These are phyloP conservation scores for Nannochloropsis oceanica DNA, from an alignment of 108 stramenopile genomes.

Conservation along the genomic window DNA sequence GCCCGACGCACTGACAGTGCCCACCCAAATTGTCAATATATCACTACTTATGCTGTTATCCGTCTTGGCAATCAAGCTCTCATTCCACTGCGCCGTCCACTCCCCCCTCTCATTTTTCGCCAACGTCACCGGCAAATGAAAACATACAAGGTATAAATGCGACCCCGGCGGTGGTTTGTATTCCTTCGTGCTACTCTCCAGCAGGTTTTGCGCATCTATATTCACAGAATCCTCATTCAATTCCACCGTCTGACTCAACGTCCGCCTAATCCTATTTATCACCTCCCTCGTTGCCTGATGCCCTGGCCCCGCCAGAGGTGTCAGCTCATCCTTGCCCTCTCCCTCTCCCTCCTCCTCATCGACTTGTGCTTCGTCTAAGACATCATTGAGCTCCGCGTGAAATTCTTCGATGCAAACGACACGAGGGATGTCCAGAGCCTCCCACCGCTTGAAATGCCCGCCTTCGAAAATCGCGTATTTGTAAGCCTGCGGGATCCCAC, in stretches of 20 bases:
- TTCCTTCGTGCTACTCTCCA: background rate
- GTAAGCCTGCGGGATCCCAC: conserved; percentile 36
- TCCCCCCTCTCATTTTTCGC: conserved; percentile 39
- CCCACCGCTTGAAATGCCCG: conserved; percentile 43
- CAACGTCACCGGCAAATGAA: conserved; percentile 81
- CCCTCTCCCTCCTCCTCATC: background rate
- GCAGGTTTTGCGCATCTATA: background rate
- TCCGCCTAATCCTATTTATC: background rate
- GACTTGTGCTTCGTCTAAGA: background rate
- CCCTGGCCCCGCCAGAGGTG: background rate
- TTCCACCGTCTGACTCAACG: conserved; percentile 1
- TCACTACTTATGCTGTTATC: conserved; percentile 54
- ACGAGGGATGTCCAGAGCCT: conserved; percentile 17
- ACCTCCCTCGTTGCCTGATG: background rate
- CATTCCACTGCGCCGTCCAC: conserved; percentile 77
- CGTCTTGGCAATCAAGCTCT: conserved; percentile 79
- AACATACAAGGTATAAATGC: conserved; percentile 60
- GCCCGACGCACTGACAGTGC: conserved; percentile 50
- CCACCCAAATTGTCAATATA: conserved; percentile 72
- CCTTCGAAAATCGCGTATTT: conserved; percentile 41
- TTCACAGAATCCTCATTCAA: background rate
- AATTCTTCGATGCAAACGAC: background rate
- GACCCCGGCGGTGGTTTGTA: background rate
- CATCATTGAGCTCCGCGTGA: conserved; percentile 1
- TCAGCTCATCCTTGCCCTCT: background rate